Base-by-base conservation (phyloP, 345 rosid genomes). In the Linum lewisii region DNA sequence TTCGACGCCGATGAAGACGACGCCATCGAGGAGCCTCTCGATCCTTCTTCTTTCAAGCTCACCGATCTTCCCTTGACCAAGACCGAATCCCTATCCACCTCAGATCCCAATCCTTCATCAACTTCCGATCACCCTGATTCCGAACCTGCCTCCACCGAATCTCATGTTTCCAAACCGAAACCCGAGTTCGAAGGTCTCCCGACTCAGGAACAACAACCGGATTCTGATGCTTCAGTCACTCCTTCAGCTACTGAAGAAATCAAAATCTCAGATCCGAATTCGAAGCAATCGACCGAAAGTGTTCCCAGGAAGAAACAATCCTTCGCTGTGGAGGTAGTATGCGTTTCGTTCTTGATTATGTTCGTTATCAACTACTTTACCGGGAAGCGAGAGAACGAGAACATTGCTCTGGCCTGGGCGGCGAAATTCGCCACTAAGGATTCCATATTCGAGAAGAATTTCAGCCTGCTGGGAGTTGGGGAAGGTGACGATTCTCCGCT, bases 171-270 rank as follows among this genome's bases (percentile, higher is more conserved):
- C 56, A 21, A 52, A 52, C 21, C 56, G 14, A 24, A 52, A 52
- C 60, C 60, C 5, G 99, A 90, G 68, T 89, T 90, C 76, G 99
- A 89, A 57, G 99, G 97, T 8, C 70, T 94, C 8, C 99, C 97
- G 16, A 50, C 60, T 24, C 58, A 29, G 0, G 74, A 77, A 4
- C 52, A 56, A 15, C 63, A 76, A 4, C 38, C 29, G 1, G 80
- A 67, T 10, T 25, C 78, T 57, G 62, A 67, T 55, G 6, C 26
- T 47, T 1, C 78, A 5, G 80, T 81, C 25, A 64, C 72, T 29
- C 58, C 75, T 36, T 24, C 78, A 51, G 54, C 76, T 0, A 3
- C 44, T n/a, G 78, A 7, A 9, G 51, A 37, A 34, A 62, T 10
- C 2, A 60, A 22, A 45, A 61, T 68, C 2, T 24, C 74, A 4